phyloP scores from a whole-genome alignment of 2,329 filamentous ascomycete genomes.

The Coniochaeta sp. region DNA sequence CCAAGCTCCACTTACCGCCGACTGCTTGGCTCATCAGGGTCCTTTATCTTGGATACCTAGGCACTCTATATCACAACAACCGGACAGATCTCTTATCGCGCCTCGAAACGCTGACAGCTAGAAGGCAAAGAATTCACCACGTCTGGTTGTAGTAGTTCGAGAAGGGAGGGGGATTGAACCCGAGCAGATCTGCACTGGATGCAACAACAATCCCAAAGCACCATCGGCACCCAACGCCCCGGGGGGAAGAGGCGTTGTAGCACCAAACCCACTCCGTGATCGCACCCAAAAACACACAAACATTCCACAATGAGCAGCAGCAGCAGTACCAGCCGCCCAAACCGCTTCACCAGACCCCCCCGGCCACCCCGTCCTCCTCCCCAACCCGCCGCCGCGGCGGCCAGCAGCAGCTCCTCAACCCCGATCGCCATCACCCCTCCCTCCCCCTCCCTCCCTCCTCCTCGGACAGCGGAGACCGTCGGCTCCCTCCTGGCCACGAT shows the following conservation, averaged over 20 bases:
- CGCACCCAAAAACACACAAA: neutral
- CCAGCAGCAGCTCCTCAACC: neutral
- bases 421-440: neutral
- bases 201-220: neutral
- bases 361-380: neutral
- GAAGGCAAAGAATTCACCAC: too few relatives aligned
- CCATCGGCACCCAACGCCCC: neutral
- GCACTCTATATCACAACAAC: too few relatives aligned
- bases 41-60: neutral
- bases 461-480: slow-evolving; percentile 36
- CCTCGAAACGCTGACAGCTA: too few relatives aligned
- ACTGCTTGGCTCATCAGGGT: neutral
- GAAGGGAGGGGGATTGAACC: too few relatives aligned
- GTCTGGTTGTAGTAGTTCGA: too few relatives aligned
- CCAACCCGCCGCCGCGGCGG: neutral
- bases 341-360: neutral
- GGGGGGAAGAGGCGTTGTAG: too few relatives aligned
- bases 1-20: neutral
- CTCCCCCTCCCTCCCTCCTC: slow-evolving; percentile 10
- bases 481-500: slow-evolving; percentile 51
- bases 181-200: neutral
- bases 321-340: neutral
- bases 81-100: too few relatives aligned
- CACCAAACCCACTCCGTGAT: neutral
- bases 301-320: neutral